Percentiles rank a stretch among this genome's conserved stretches.
Conservation (phyloP, 2,329 filamentous ascomycete species). For the Coleophoma eucalyptorum region DNA sequence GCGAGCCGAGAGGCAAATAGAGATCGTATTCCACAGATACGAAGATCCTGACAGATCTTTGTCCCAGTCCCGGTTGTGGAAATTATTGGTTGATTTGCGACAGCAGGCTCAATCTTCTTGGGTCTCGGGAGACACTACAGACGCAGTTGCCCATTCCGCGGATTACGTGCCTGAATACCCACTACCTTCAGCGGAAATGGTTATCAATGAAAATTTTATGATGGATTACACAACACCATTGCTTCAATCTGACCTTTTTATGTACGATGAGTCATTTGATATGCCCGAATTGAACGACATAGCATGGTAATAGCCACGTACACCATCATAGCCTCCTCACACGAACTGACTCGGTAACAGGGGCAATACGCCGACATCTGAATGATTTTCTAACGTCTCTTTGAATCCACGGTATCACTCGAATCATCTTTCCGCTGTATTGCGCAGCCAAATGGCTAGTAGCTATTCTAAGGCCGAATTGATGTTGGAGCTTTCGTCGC, state of each 20-base stretch:
- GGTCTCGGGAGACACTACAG: not conserved
- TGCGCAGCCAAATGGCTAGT: too few species aligned
- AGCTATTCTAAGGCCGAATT: too few species aligned
- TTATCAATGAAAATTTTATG: not conserved
- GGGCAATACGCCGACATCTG: too few species aligned
- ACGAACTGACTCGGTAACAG: too few species aligned
- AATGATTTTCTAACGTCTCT: too few species aligned
- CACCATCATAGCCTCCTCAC: too few species aligned
- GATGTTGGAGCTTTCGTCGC: too few species aligned
- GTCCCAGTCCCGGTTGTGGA: constrained; percentile 9
- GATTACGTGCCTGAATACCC: not conserved
- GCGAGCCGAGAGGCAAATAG: constrained; percentile 8
- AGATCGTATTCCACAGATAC: constrained; percentile 7
- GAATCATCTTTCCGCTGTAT: too few species aligned
- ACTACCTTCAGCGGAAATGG: not conserved
- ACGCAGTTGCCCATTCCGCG: too few species aligned
- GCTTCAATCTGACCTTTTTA: not conserved
- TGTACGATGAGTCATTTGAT: not conserved
- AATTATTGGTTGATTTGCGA: constrained; percentile 8
- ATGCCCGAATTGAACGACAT: not conserved
- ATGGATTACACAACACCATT: not conserved
- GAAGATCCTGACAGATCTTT: not conserved
- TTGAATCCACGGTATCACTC: too few species aligned
- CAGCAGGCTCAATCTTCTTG: not conserved
- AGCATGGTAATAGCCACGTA: not conserved